phyloP scores from a whole-genome alignment of 768 basidiomycete genomes.

The Cyclocybe cylindracea region DNA sequence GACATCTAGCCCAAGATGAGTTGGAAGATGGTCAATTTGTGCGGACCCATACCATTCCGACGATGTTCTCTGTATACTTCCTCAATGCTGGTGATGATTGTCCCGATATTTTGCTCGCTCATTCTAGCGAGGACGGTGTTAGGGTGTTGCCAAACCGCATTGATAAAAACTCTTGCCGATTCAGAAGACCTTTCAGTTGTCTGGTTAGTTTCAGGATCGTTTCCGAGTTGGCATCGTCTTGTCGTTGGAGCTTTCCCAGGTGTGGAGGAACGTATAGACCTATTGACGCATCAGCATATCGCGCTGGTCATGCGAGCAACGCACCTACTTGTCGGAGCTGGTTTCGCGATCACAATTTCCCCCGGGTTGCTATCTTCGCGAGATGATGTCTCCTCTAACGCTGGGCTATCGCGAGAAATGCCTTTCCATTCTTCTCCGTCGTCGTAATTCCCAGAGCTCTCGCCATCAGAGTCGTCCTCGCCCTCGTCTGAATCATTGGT shows the following conservation, averaged over 20 bases:
- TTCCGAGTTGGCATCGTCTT: conserved; percentile 34
- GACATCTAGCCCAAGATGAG: conserved; percentile 55
- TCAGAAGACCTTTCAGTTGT: conserved; percentile 85
- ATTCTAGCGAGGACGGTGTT: conserved; percentile 47
- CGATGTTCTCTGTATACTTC: conserved; percentile 74
- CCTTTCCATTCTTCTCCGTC: conserved; percentile 37
- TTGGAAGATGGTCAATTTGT: conserved; percentile 40
- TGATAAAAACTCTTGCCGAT: conserved; percentile 53
- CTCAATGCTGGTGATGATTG: conserved; percentile 74
- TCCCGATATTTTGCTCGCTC: conserved; percentile 86
- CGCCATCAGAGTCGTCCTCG: conserved; percentile 13
- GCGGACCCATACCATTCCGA: conserved; percentile 64
- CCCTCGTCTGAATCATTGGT: conserved; percentile 8
- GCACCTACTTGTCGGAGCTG: conserved; percentile 11
- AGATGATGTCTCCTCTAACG: conserved; percentile 1
- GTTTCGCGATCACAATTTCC: conserved; percentile 9
- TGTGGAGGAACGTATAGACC: conserved; percentile 83
- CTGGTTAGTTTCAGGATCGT: conserved; percentile 59
- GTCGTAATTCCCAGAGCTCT: conserved; percentile 16
- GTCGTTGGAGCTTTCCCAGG: conserved; percentile 45
- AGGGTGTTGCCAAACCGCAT: not conserved
- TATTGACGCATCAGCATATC: conserved; percentile 11
- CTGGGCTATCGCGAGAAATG: conserved; percentile 18
- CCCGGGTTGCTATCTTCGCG: conserved; percentile 10
- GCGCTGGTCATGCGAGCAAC: not conserved